phyloP scores from a whole-genome alignment of 768 basidiomycete genomes.

The Cytidiella melzeri region DNA sequence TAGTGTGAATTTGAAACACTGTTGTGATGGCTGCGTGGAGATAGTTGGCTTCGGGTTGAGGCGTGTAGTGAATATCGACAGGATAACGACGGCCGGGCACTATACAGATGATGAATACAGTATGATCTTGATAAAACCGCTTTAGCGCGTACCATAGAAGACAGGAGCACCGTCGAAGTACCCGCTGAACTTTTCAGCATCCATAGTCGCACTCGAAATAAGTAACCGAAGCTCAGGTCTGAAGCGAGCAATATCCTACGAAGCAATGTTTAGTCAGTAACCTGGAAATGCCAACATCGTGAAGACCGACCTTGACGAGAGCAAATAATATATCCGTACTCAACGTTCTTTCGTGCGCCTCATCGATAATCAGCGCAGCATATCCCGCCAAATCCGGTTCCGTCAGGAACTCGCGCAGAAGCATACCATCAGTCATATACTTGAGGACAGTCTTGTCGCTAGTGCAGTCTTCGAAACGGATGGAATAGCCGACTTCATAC shows the following conservation, averaged over 20 bases:
- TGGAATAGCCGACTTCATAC: constrained; percentile 99
- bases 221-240: constrained; percentile 88
- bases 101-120: too few species aligned
- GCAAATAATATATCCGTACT: constrained; percentile 99
- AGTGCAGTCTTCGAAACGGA: constrained; percentile 98
- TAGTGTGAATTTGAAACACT: constrained; percentile 98
- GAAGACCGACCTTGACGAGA: constrained; percentile 83
- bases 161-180: constrained; percentile 97
- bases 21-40: constrained; percentile 98
- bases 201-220: constrained; percentile 95
- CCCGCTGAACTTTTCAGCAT: constrained; percentile 95
- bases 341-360: constrained; percentile 95
- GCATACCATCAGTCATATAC: constrained; percentile 99
- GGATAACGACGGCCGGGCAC: constrained; percentile 97
- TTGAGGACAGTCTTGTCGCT: constrained; percentile 98
- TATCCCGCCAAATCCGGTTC: constrained; percentile 96
- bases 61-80: constrained; percentile 98
- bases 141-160: constrained; percentile 76
- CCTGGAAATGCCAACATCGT: constrained; percentile 14
- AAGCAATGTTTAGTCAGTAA: constrained; percentile 18
- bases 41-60: constrained; percentile 98
- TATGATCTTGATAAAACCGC: too few species aligned
- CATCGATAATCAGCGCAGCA: constrained; percentile 93
- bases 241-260: constrained; percentile 92
- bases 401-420: constrained; percentile 93